Percentiles rank a stretch among this genome's conserved stretches.
Evolutionary conservation across 2,329 filamentous ascomycete species (phyloP).

Genomic region (Arthrobotrys sinensis): DNA sequence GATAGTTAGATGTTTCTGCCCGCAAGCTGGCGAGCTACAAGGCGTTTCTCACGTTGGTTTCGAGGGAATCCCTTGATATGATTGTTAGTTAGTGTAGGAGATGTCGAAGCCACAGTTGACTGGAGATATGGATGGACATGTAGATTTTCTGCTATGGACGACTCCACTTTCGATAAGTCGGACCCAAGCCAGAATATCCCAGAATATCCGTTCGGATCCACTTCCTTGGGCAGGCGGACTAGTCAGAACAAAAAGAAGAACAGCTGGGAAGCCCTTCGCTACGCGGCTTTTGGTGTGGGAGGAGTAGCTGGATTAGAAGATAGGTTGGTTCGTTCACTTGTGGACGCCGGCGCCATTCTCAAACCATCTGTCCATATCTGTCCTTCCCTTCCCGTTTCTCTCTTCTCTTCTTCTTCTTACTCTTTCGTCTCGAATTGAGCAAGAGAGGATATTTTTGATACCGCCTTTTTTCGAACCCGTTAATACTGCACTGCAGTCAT

Average conservation of each 20-base stretch:
- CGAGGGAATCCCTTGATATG: not conserved
- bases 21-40: not conserved
- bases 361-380: conserved; percentile 59
- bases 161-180: conserved; percentile 45
- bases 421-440: conserved; percentile 25
- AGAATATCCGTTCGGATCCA: conserved; percentile 56
- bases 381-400: conserved; percentile 43
- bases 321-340: conserved; percentile 45
- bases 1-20: conserved; percentile 2
- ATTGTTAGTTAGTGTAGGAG: not conserved
- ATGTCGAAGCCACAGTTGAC: conserved; percentile 7
- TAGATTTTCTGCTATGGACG: conserved; percentile 25
- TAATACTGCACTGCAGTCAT: not conserved
- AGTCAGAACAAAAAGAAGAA: conserved; percentile 40
- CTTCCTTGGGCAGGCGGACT: conserved; percentile 58
- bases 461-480: conserved; percentile 19
- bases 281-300: conserved; percentile 40
- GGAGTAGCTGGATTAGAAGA: conserved; percentile 47
- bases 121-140: conserved; percentile 45
- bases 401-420: conserved; percentile 26
- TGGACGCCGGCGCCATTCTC: conserved; percentile 56
- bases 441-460: conserved; percentile 29
- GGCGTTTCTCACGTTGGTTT: not conserved
- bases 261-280: conserved; percentile 42
- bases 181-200: conserved; percentile 27